Evolutionary conservation across 257 asterid species (phyloP).

Genomic region (Scutellaria galericulata): DNA sequence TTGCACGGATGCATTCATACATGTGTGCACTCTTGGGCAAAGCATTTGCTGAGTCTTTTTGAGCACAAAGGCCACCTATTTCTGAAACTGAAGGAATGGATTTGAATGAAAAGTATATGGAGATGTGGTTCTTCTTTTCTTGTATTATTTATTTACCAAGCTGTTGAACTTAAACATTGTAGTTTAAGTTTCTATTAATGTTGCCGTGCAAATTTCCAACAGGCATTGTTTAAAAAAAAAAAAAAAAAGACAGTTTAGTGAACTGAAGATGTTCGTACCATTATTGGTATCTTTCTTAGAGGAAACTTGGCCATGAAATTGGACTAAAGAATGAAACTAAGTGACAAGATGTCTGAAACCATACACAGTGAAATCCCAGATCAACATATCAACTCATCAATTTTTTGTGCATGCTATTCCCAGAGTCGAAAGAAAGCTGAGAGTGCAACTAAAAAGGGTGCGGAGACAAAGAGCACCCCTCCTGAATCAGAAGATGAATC

Average conservation of each 20-base stretch:
- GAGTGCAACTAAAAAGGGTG: slow-evolving; percentile 53
- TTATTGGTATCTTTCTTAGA: too few relatives aligned
- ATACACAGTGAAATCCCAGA: neutral
- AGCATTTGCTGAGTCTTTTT: neutral
- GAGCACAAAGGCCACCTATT: neutral
- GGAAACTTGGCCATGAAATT: slow-evolving; percentile 13
- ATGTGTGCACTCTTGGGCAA: neutral
- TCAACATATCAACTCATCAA: neutral
- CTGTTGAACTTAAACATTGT: neutral
- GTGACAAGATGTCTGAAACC: slow-evolving; percentile 2
- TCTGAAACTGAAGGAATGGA: neutral
- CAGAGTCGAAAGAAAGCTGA: slow-evolving; percentile 61
- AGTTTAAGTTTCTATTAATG: neutral
- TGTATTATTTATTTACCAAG: slow-evolving; percentile 13
- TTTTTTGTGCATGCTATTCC: slow-evolving; percentile 23
- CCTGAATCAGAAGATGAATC: slow-evolving; percentile 70
- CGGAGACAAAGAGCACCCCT: slow-evolving; percentile 43
- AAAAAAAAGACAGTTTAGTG: too few relatives aligned
- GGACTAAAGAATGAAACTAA: slow-evolving; percentile 12
- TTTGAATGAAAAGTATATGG: neutral
- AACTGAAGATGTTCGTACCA: too few relatives aligned
- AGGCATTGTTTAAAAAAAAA: neutral
- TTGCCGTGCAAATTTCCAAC: neutral
- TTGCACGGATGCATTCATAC: neutral
- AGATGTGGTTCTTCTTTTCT: neutral